Evolutionary conservation across 2,329 filamentous ascomycete genomes (phyloP), one percentile per base, ranked within the genome.

Genomic region (Pyricularia grisea): DNA sequence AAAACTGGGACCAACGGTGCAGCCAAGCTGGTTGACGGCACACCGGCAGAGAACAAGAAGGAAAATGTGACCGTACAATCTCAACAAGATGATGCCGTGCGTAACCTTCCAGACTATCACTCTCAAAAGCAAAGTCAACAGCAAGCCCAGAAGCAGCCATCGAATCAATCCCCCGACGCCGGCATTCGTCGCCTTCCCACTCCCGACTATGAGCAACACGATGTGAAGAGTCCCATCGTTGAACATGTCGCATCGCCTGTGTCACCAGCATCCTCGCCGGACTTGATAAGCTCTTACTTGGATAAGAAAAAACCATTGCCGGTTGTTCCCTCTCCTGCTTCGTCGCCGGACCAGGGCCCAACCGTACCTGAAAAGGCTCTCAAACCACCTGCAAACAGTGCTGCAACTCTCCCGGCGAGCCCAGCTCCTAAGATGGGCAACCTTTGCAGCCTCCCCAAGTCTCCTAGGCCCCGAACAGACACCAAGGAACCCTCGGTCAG

Each of bases 151-250:
- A 4, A 23, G 25, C 58, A 61, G 25, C 58, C n/a, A 27, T 5
- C n/a, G 25, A 17, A 27, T 12, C 58, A 23, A 61, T 61, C 58
- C 10, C n/a, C n/a, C n/a, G 25, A 27, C 25, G 58, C 58, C 14
- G 58, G 33, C 65, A 50, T 66, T 50, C 73, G 78, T 58, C 78
- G 82, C 2, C 81, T 82, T 11, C 83, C 83, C 0, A 85, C 83
- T 2, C 83, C 83, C 20, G 83, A 85, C 64, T 84, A 85, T 69
- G 79, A 79, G 58, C 78, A 79, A 25, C 78, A 80, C 63, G 82
- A 84, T 69, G 74, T 79, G 67, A 78, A 78, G 70, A 78, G 77
- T 17, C 76, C 78, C 2, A 73, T 77, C 9, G 70, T 78, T 58
- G 77, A 80, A 30, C 75, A 75, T 2, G 75, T 80, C 65, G 75